phyloP scores from a whole-genome alignment of 108 stramenopile species.

The Seminavis robusta region DNA sequence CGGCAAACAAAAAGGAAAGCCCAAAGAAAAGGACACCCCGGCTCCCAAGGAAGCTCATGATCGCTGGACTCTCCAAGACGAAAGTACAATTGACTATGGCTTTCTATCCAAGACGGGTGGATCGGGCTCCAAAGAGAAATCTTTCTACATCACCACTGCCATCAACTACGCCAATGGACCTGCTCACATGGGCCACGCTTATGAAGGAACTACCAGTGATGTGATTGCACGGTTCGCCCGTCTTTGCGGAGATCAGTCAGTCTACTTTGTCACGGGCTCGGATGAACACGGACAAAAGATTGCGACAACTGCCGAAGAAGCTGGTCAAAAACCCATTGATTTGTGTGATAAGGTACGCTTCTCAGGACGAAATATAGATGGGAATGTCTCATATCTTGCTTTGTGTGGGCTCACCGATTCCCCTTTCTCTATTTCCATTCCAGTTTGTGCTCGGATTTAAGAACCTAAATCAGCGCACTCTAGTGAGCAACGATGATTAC shows the following conservation, averaged over 20 bases:
- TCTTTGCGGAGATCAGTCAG: conserved; percentile 42
- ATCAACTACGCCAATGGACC: conserved; percentile 99
- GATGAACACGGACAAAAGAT: conserved; percentile 99
- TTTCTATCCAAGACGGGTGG: conserved; percentile 16
- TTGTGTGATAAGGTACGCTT: conserved; percentile 86
- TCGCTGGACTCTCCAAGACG: conserved; percentile 75
- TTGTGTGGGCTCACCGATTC: too few relatives aligned
- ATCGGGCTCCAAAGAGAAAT: conserved; percentile 13
- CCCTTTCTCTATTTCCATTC: too few relatives aligned
- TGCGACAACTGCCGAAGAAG: conserved; percentile 86
- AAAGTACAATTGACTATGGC: conserved; percentile 38
- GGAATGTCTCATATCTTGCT: too few relatives aligned
- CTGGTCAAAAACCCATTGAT: conserved; percentile 82
- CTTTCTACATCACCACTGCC: conserved; percentile 97
- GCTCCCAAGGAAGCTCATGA: conserved; percentile 29
- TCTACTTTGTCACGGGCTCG: conserved; percentile 94
- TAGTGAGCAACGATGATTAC: conserved; percentile 94
- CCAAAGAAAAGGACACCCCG: background rate
- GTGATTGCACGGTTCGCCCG: conserved; percentile 90
- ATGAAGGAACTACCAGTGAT: conserved; percentile 93
- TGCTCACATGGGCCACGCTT: conserved; percentile 99
- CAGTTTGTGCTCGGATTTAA: conserved; percentile 89
- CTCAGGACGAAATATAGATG: too few relatives aligned
- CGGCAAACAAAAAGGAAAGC: too few relatives aligned
- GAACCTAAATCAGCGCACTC: conserved; percentile 86